phyloP scores from a whole-genome alignment of 768 basidiomycete species.

The Trametes meyenii region DNA sequence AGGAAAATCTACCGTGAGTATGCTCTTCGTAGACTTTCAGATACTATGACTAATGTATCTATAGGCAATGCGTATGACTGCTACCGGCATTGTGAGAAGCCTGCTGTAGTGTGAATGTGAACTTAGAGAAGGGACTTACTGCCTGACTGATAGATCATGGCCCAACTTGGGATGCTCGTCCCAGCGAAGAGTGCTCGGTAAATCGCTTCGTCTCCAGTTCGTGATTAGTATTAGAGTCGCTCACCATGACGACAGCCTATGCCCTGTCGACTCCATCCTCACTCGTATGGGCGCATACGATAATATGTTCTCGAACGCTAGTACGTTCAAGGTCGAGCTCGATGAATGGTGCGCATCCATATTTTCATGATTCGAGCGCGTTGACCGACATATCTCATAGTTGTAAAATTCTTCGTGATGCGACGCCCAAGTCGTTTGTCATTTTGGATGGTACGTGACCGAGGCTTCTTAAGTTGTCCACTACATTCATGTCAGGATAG shows the following conservation, averaged over 20 bases:
- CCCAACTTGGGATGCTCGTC: conserved; percentile 94
- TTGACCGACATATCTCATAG: conserved; percentile 41
- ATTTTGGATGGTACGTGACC: conserved; percentile 82
- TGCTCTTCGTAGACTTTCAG: not conserved
- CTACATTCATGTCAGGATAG: conserved; percentile 41
- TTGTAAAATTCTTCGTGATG: conserved; percentile 91
- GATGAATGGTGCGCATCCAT: conserved; percentile 80
- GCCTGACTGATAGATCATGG: conserved; percentile 65
- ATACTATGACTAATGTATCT: conserved; percentile 8
- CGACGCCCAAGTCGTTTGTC: conserved; percentile 91
- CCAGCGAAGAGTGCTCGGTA: conserved; percentile 83
- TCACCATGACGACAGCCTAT: conserved; percentile 52
- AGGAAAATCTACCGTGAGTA: conserved; percentile 75
- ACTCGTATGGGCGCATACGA: conserved; percentile 99
- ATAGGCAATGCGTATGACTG: conserved; percentile 93
- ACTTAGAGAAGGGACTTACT: not conserved
- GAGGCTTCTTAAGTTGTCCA: not conserved
- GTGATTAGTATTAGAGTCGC: conserved; percentile 5
- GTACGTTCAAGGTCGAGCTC: conserved; percentile 98
- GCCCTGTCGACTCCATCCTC: conserved; percentile 88
- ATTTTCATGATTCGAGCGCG: not conserved
- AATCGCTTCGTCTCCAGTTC: conserved; percentile 24
- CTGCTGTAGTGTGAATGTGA: not conserved
- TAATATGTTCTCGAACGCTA: conserved; percentile 92
- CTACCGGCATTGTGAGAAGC: conserved; percentile 77